Conservation (phyloP, 1,284 basidiomycete species). For the Moesziomyces antarcticus region DNA sequence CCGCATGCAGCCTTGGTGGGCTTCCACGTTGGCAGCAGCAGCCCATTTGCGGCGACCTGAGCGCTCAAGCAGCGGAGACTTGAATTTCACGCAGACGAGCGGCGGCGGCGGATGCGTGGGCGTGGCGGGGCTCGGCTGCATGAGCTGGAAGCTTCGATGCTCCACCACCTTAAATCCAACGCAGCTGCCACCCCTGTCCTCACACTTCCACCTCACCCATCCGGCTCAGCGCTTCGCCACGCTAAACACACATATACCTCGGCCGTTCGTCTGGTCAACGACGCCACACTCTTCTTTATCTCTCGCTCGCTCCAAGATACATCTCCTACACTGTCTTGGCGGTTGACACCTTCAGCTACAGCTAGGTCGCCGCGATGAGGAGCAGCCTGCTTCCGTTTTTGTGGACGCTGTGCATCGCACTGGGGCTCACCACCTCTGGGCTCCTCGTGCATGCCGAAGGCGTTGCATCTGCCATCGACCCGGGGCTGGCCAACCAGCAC, state of each 20-base stretch:
- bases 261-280: too few relatives aligned
- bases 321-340: too few relatives aligned
- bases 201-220: too few relatives aligned
- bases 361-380: conserved; percentile 15
- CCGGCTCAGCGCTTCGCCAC: too few relatives aligned
- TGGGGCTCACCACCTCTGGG: conserved; percentile 24
- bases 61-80: background rate
- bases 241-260: too few relatives aligned
- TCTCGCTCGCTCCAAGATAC: too few relatives aligned
- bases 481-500: conserved; percentile 32
- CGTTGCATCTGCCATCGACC: conserved; percentile 20
- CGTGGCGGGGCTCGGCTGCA: background rate
- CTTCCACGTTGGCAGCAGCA: conserved; percentile 32
- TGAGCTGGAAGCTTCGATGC: conserved; percentile 32
- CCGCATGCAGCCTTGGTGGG: conserved; percentile 7
- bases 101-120: background rate
- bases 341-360: too few relatives aligned
- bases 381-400: conserved; percentile 32
- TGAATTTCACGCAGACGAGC: background rate
- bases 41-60: too few relatives aligned
- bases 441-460: conserved; percentile 25
- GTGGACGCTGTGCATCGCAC: conserved; percentile 32
- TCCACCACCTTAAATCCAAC: conserved; percentile 6
- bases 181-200: too few relatives aligned
- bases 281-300: too few relatives aligned